Evolutionary conservation across 495 filamentous ascomycete species (phyloP).

Genomic region (Tuber indicum): DNA sequence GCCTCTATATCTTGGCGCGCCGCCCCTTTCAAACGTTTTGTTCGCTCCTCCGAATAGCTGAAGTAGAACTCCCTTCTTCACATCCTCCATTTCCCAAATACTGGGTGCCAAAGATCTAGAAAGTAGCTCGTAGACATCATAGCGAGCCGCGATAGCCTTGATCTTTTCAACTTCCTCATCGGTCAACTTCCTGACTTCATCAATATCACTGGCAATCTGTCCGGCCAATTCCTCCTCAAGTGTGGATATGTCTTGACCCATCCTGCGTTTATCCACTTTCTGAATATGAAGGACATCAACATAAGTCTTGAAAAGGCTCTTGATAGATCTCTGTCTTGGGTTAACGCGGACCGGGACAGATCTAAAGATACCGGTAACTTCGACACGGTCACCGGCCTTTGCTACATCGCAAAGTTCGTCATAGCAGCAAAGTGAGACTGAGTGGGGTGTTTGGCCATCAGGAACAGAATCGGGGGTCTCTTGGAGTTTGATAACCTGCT

Average conservation of each 20-base stretch:
- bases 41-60: constrained; percentile 98
- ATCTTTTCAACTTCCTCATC: constrained; percentile 94
- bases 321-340: constrained; percentile 83
- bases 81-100: constrained; percentile 96
- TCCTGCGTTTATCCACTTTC: constrained; percentile 87
- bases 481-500: constrained; percentile 97
- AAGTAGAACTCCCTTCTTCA: constrained; percentile 95
- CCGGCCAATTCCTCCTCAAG: constrained; percentile 77
- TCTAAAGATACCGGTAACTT: constrained; percentile 94
- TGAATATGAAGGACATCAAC: constrained; percentile 92
- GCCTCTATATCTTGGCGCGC: constrained; percentile 87
- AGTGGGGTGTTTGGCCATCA: constrained; percentile 96
- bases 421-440: constrained; percentile 91
- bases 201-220: constrained; percentile 64
- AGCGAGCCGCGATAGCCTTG: constrained; percentile 66
- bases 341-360: constrained; percentile 93
- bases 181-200: constrained; percentile 72
- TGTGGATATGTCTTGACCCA: constrained; percentile 86
- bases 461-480: constrained; percentile 93
- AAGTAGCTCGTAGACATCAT: constrained; percentile 90
- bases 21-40: constrained; percentile 94
- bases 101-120: constrained; percentile 87
- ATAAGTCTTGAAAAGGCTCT: constrained; percentile 95
- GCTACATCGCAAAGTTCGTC: constrained; percentile 96
- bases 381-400: constrained; percentile 93